These are phyloP conservation scores for Vanrija sp. DNA, from an alignment of 1,284 basidiomycete species.

Conservation along the genomic window DNA sequence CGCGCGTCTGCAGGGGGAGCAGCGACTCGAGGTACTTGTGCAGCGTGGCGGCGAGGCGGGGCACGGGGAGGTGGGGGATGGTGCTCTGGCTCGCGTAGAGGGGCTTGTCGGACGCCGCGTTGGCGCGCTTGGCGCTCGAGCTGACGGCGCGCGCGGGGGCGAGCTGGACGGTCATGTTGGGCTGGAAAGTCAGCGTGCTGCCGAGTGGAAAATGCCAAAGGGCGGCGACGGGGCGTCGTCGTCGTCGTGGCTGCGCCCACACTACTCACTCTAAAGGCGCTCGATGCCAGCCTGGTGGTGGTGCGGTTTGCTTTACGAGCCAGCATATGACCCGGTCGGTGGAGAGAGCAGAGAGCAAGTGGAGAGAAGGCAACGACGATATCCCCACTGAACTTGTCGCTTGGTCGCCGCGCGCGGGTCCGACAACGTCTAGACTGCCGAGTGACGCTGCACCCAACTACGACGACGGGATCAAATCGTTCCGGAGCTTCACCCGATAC, in stretches of 20 bases:
- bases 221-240: not conserved
- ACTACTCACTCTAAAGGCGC: too few species aligned
- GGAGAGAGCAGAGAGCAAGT: too few species aligned
- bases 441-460: too few species aligned
- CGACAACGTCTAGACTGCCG: too few species aligned
- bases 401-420: too few species aligned
- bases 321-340: too few species aligned
- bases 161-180: not conserved
- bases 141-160: constrained; percentile 8
- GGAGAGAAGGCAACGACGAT: too few species aligned
- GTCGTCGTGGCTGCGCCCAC: not conserved
- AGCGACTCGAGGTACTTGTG: constrained; percentile 82
- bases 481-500: too few species aligned
- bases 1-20: constrained; percentile 64
- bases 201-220: not conserved
- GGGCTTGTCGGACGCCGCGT: constrained; percentile 41
- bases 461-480: too few species aligned
- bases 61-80: constrained; percentile 78
- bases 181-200: not conserved
- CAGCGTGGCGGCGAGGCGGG: constrained; percentile 71
- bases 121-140: constrained; percentile 4
- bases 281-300: too few species aligned
- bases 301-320: too few species aligned
- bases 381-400: too few species aligned
- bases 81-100: constrained; percentile 77